These are phyloP conservation scores for Ophiostoma piceae DNA, from an alignment of 2,329 filamentous ascomycete species.

Conservation along the genomic window DNA sequence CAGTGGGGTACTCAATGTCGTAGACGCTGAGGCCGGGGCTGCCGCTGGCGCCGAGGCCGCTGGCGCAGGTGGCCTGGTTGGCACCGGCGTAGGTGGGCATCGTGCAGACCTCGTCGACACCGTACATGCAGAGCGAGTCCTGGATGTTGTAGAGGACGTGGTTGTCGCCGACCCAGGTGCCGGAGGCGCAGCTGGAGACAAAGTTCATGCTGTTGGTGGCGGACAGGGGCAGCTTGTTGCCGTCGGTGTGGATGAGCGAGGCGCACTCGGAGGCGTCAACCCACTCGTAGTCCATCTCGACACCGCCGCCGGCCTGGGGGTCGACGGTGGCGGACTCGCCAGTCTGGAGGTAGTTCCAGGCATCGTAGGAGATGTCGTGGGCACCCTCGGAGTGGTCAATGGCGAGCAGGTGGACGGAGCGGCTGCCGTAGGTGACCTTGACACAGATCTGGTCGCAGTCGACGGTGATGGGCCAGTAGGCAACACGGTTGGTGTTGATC, in stretches of 20 bases:
- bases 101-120: constrained; percentile 48
- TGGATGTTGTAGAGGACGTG: constrained; percentile 50
- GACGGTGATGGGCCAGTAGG: constrained; percentile 53
- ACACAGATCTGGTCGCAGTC: constrained; percentile 55
- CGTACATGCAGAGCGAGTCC: constrained; percentile 46
- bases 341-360: constrained; percentile 54
- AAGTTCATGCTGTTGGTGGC: constrained; percentile 55
- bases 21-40: constrained; percentile 40
- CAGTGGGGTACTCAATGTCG: constrained; percentile 50
- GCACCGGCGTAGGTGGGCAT: constrained; percentile 33
- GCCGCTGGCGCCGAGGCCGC: constrained; percentile 38
- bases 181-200: constrained; percentile 41
- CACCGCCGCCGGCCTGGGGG: constrained; percentile 46
- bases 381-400: constrained; percentile 53
- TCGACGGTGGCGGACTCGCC: constrained; percentile 44
- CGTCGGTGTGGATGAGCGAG: constrained; percentile 45
- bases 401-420: constrained; percentile 52
- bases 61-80: constrained; percentile 50
- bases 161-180: constrained; percentile 50
- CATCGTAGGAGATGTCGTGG: constrained; percentile 55
- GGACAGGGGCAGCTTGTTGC: constrained; percentile 48
- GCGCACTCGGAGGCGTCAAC: constrained; percentile 46
- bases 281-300: constrained; percentile 47
- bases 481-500: constrained; percentile 55
- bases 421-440: constrained; percentile 45